Conservation (phyloP, 1,139 yeast genomes). For the Sugiyamaella xylanicola region DNA sequence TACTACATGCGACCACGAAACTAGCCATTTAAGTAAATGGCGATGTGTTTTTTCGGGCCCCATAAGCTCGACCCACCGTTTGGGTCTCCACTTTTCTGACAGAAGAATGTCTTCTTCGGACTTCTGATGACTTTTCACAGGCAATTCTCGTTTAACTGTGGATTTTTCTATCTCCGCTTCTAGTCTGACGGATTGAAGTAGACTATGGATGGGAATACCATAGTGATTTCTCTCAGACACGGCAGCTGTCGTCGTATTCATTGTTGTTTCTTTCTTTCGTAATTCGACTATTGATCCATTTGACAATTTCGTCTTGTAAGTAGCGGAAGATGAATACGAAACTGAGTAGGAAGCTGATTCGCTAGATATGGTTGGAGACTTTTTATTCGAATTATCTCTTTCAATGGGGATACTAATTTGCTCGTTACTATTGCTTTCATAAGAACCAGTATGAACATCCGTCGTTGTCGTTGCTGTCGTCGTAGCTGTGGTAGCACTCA, state of each 20-base stretch:
- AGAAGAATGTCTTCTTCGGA: slow-evolving; percentile 24
- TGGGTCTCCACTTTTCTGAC: slow-evolving; percentile 88
- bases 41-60: slow-evolving; percentile 86
- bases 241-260: background rate
- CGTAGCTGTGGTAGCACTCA: too few species aligned
- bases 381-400: too few species aligned
- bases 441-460: too few species aligned
- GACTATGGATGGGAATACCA: slow-evolving; percentile 39
- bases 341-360: too few species aligned
- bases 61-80: slow-evolving; percentile 64
- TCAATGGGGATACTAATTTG: too few species aligned
- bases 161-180: slow-evolving; percentile 2
- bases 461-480: too few species aligned
- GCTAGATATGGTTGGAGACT: too few species aligned
- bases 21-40: slow-evolving; percentile 71
- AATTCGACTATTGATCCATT: slow-evolving; percentile 5
- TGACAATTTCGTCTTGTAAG: too few species aligned
- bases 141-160: background rate
- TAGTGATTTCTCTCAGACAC: slow-evolving; percentile 29
- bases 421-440: too few species aligned
- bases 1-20: slow-evolving; percentile 75
- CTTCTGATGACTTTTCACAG: background rate
- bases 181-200: slow-evolving; percentile 26
- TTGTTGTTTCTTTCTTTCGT: background rate
- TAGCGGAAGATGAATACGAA: too few species aligned